Evolutionary conservation across 805 yeast species (phyloP).

Genomic region (Candida jianshihensis): DNA sequence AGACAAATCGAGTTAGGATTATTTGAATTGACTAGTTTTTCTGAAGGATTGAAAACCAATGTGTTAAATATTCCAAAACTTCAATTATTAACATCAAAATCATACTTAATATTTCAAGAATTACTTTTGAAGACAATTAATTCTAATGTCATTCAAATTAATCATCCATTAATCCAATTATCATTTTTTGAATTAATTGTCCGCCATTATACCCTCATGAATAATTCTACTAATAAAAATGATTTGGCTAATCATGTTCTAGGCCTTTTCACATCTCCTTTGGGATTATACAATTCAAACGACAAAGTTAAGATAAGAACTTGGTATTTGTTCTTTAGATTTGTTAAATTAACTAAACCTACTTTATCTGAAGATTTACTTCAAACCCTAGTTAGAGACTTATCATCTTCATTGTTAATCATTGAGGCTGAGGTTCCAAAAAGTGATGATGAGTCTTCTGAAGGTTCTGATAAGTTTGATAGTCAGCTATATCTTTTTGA

Average conservation of each 20-base stretch:
- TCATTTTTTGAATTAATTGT: conserved; percentile 80
- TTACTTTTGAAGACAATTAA: conserved; percentile 47
- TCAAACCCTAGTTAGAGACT: conserved; percentile 50
- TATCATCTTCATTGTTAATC: conserved; percentile 52
- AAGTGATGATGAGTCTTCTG: conserved; percentile 44
- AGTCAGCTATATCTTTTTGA: conserved; percentile 81
- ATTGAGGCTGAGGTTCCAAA: conserved; percentile 48
- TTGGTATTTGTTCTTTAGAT: conserved; percentile 86
- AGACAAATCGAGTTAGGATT: conserved; percentile 80
- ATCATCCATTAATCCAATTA: conserved; percentile 78
- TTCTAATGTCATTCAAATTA: conserved; percentile 40
- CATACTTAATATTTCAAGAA: conserved; percentile 54
- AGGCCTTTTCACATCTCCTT: conserved; percentile 63
- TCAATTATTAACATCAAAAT: conserved; percentile 59
- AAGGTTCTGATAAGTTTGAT: conserved; percentile 50
- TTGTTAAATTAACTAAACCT: conserved; percentile 71
- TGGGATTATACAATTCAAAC: conserved; percentile 72
- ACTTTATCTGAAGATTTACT: conserved; percentile 42
- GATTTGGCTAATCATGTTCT: conserved; percentile 56
- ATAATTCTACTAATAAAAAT: conserved; percentile 36
- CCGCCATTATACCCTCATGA: conserved; percentile 64
- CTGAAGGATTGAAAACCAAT: conserved; percentile 75
- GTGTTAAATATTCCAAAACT: conserved; percentile 63
- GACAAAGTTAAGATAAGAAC: conserved; percentile 75
- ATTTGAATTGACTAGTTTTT: conserved; percentile 69